These are phyloP conservation scores for Schwanniomyces etchellsii DNA, from an alignment of 1,139 yeast species.

Conservation along the genomic window DNA sequence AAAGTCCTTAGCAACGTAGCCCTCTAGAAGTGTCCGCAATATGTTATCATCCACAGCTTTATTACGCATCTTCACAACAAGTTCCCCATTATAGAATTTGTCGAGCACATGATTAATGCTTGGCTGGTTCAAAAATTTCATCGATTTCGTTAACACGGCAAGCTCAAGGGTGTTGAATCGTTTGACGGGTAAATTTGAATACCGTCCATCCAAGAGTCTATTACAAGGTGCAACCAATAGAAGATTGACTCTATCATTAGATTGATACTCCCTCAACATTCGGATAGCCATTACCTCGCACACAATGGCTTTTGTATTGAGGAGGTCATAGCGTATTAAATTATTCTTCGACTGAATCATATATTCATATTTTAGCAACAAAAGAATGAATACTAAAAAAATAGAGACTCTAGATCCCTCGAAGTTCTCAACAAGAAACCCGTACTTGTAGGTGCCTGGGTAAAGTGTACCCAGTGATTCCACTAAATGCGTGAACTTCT, in stretches of 20 bases:
- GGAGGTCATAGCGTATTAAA: conserved; percentile 43
- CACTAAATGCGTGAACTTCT: conserved; percentile 4
- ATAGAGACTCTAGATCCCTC: conserved; percentile 16
- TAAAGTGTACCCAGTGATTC: conserved; percentile 6
- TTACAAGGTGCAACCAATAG: conserved; percentile 40
- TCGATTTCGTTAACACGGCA: conserved; percentile 50
- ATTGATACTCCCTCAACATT: conserved; percentile 45
- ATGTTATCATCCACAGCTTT: conserved; percentile 32
- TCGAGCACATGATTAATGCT: conserved; percentile 45
- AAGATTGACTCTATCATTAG: conserved; percentile 38
- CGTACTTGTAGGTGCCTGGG: conserved; percentile 2
- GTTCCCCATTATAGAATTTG: conserved; percentile 50
- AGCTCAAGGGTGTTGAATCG: conserved; percentile 48
- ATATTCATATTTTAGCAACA: conserved; percentile 38
- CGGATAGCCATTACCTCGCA: conserved; percentile 54
- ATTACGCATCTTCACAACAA: conserved; percentile 17
- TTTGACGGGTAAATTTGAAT: conserved; percentile 3
- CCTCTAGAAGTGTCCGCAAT: conserved; percentile 17
- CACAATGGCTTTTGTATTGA: conserved; percentile 46
- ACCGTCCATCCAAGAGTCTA: conserved; percentile 9
- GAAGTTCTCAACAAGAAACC: conserved; percentile 1
- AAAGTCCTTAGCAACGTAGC: background rate
- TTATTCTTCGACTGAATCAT: conserved; percentile 44
- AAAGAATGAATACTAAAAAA: conserved; percentile 26
- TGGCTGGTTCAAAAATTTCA: conserved; percentile 52